Percentiles rank a stretch among this genome's conserved stretches.
Conservation (phyloP, 1,139 yeast genomes). For the Geotrichum fermentans region DNA sequence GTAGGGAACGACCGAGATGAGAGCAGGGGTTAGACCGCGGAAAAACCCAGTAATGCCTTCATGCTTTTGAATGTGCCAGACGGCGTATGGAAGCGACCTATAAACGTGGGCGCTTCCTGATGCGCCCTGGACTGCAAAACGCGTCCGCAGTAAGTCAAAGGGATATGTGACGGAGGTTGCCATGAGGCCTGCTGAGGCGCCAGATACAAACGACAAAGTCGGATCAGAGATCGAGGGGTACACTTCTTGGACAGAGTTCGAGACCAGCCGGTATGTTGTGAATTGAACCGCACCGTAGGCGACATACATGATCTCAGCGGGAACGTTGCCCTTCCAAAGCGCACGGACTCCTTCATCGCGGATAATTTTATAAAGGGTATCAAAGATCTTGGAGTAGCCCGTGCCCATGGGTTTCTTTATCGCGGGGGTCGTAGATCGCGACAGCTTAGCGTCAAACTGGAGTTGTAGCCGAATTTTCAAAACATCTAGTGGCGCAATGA, state of each 20-base stretch:
- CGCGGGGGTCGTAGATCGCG: background rate
- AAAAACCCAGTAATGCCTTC: constrained; percentile 60
- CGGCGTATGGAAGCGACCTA: constrained; percentile 45
- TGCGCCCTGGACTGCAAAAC: constrained; percentile 53
- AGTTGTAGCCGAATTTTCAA: constrained; percentile 82
- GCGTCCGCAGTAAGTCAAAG: constrained; percentile 76
- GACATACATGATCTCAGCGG: constrained; percentile 83
- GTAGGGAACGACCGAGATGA: constrained; percentile 57
- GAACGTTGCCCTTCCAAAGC: constrained; percentile 92
- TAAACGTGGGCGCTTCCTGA: constrained; percentile 46
- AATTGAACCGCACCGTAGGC: constrained; percentile 84
- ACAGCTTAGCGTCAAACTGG: constrained; percentile 29
- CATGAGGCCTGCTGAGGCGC: constrained; percentile 68
- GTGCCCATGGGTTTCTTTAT: constrained; percentile 14
- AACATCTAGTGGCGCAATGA: constrained; percentile 88
- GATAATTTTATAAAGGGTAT: constrained; percentile 40
- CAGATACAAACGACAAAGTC: constrained; percentile 57
- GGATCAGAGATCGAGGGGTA: constrained; percentile 38
- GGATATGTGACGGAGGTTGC: constrained; percentile 81
- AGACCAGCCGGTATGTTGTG: constrained; percentile 59
- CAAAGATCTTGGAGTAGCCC: constrained; percentile 23
- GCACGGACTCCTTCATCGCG: constrained; percentile 55
- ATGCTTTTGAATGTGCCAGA: constrained; percentile 40
- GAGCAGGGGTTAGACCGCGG: constrained; percentile 59
- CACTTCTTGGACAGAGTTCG: constrained; percentile 39